phyloP scores from a whole-genome alignment of 176 grass and related monocot species.

The Oryza meyeriana region DNA sequence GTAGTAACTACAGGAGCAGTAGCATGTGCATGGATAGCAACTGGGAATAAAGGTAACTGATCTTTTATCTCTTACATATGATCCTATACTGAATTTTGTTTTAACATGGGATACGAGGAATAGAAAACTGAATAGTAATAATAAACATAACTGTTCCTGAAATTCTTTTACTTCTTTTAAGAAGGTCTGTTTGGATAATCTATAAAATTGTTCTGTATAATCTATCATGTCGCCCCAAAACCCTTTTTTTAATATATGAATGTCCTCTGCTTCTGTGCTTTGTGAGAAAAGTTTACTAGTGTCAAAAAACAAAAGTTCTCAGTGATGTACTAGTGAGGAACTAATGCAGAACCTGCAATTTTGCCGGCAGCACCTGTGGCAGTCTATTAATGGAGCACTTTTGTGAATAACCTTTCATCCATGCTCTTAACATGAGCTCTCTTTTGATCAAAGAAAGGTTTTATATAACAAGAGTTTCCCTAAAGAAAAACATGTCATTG shows the following conservation, averaged over 20 bases:
- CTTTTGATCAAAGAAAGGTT: background rate
- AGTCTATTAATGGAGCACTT: background rate
- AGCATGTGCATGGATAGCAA: constrained; percentile 70
- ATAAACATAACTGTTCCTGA: background rate
- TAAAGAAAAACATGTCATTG: background rate
- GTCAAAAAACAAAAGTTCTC: background rate
- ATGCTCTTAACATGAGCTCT: background rate
- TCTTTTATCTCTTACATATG: background rate
- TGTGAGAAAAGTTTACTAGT: background rate
- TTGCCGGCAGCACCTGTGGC: background rate
- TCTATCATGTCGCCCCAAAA: background rate
- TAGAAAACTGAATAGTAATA: background rate
- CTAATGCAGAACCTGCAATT: background rate
- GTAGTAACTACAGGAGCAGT: constrained; percentile 43
- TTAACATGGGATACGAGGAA: background rate
- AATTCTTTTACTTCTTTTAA: background rate
- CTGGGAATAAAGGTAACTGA: constrained; percentile 71
- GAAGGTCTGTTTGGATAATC: background rate
- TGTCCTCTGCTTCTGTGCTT: background rate
- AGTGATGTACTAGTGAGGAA: background rate
- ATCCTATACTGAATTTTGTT: background rate
- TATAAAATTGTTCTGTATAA: background rate
- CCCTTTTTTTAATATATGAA: background rate
- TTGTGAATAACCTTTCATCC: background rate
- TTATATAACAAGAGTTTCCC: background rate